A percentile compares a stretch with the other conserved stretches of the same genome.
These are phyloP conservation scores for Escallonia herrerae DNA, from an alignment of 129 eudicot genomes.

Conservation along the genomic window DNA sequence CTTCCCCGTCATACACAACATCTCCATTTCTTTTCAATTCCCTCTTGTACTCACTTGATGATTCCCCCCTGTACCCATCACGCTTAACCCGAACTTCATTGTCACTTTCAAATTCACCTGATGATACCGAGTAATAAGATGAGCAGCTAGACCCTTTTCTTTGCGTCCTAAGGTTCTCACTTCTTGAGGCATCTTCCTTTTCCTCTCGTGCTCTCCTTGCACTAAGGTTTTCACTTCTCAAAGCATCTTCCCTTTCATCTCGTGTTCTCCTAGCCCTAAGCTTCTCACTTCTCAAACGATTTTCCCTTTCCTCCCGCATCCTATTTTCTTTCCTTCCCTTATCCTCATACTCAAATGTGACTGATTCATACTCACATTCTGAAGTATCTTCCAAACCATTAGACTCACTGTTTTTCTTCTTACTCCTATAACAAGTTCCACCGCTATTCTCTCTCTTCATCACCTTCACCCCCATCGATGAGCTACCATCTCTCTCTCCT, in stretches of 20 bases:
- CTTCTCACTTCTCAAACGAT: conserved; percentile 7
- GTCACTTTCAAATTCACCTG: conserved; percentile 48
- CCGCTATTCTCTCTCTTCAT: conserved; percentile 21
- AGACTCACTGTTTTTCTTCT: conserved; percentile 21
- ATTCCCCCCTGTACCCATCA: conserved; percentile 33
- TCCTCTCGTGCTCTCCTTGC: conserved; percentile 39
- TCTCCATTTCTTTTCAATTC: conserved; percentile 22
- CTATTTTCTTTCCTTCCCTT: conserved; percentile 1
- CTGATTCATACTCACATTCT: conserved; percentile 18
- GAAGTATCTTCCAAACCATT: conserved; percentile 16
- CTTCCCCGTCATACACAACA: conserved; percentile 20
- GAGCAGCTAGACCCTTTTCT: conserved; percentile 70
- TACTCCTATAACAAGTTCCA: conserved; percentile 4
- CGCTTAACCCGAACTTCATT: conserved; percentile 29
- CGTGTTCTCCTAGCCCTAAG: not conserved
- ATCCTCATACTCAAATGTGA: conserved; percentile 23
- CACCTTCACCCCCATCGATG: conserved; percentile 19
- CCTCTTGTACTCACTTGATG: conserved; percentile 31
- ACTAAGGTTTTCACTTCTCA: conserved; percentile 25
- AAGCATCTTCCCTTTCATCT: conserved; percentile 15
- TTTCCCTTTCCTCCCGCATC: conserved; percentile 6
- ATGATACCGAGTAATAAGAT: conserved; percentile 65
- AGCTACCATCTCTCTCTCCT: conserved; percentile 21
- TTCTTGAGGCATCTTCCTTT: not conserved
- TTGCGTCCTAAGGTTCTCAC: conserved; percentile 29